Conservation (phyloP, 768 basidiomycete genomes). For the Leccinum boreale region DNA sequence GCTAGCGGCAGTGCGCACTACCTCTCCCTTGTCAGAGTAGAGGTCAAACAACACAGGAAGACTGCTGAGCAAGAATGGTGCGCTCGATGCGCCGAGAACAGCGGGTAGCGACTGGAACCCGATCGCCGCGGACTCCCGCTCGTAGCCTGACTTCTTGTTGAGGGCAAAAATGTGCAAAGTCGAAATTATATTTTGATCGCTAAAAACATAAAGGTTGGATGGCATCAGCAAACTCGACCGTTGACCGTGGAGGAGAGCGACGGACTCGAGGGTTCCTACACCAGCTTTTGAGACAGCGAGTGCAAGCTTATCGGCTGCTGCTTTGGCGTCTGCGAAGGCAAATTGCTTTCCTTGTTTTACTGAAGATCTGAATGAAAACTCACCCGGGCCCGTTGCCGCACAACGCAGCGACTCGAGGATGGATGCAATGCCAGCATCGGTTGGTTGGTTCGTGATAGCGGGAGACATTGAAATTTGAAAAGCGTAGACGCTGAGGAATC, state of each 20-base stretch:
- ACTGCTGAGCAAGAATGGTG: slow-evolving; percentile 72
- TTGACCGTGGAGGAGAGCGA: slow-evolving; percentile 10
- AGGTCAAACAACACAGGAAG: slow-evolving; percentile 78
- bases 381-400: slow-evolving; percentile 64
- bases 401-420: slow-evolving; percentile 45
- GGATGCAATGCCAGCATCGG: slow-evolving; percentile 42
- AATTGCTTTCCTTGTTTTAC: background rate
- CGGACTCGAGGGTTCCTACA: slow-evolving; percentile 58
- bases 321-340: slow-evolving; percentile 65
- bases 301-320: slow-evolving; percentile 76
- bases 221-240: slow-evolving; percentile 13
- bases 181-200: slow-evolving; percentile 59
- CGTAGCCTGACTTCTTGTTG: slow-evolving; percentile 85
- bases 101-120: slow-evolving; percentile 73
- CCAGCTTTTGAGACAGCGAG: slow-evolving; percentile 65
- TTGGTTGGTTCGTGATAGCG: slow-evolving; percentile 44
- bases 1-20: slow-evolving; percentile 79
- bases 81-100: slow-evolving; percentile 65
- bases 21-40: slow-evolving; percentile 92
- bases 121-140: slow-evolving; percentile 83
- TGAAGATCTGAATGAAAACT: slow-evolving; percentile 13
- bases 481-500: slow-evolving; percentile 4
- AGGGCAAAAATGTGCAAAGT: slow-evolving; percentile 66
- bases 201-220: slow-evolving; percentile 24
- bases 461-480: slow-evolving; percentile 51